Evolutionary conservation across 176 grass and related monocot species (phyloP).

Genomic region (Pontederia crassipes): DNA sequence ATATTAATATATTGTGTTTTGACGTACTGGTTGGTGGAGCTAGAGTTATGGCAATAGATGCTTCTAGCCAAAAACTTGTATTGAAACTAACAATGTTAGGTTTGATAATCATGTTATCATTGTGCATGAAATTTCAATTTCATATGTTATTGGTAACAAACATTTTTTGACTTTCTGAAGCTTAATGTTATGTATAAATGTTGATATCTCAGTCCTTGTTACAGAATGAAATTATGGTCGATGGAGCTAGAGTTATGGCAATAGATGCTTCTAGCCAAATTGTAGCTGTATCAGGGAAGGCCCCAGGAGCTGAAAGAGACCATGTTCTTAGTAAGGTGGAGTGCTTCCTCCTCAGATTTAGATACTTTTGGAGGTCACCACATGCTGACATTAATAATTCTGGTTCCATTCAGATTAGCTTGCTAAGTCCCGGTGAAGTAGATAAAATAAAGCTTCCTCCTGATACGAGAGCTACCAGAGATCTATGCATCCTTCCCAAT

Average conservation of each 20-base stretch:
- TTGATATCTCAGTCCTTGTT: slow-evolving; percentile 2
- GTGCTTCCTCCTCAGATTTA: too few species aligned
- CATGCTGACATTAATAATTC: too few species aligned
- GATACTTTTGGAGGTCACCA: too few species aligned
- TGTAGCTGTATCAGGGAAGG: slow-evolving; percentile 56
- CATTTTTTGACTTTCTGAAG: background rate
- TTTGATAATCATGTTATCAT: too few species aligned
- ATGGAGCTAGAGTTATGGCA: slow-evolving; percentile 77
- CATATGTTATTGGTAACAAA: background rate
- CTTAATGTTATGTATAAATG: background rate
- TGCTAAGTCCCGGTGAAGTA: slow-evolving; percentile 44
- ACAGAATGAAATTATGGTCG: slow-evolving; percentile 54
- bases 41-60: slow-evolving; percentile 61
- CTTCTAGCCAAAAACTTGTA: too few species aligned
- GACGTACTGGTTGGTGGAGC: slow-evolving; percentile 38
- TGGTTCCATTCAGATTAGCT: slow-evolving; percentile 38
- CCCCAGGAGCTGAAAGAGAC: slow-evolving; percentile 44
- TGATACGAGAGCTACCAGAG: slow-evolving; percentile 74
- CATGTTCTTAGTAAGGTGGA: slow-evolving; percentile 85
- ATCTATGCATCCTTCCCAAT: slow-evolving; percentile 52
- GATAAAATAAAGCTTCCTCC: slow-evolving; percentile 45
- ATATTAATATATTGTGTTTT: too few species aligned
- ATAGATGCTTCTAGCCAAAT: slow-evolving; percentile 65
- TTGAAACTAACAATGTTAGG: too few species aligned
- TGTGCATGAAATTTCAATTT: background rate